These are phyloP conservation scores for Claviceps cyperi DNA, from an alignment of 2,329 filamentous ascomycete species.

Conservation along the genomic window DNA sequence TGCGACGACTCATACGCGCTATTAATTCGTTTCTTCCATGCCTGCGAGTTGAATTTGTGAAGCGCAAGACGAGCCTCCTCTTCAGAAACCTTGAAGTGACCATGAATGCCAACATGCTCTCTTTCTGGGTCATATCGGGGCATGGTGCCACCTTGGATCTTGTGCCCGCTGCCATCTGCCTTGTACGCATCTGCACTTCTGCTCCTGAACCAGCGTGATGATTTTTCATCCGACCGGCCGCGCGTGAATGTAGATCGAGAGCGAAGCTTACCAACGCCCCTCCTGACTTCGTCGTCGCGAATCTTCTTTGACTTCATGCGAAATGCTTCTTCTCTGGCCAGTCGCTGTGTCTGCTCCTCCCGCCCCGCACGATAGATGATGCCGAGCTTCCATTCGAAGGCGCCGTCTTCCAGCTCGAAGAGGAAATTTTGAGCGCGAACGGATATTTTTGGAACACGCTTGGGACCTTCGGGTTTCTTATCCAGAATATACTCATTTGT, in stretches of 20 bases:
- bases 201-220: conserved; percentile 31
- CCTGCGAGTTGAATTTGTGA: conserved; percentile 68
- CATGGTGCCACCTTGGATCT: conserved; percentile 25
- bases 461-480: conserved; percentile 75
- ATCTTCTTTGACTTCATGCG: conserved; percentile 75
- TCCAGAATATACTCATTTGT: conserved; percentile 78
- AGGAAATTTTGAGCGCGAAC: conserved; percentile 67
- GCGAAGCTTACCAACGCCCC: conserved; percentile 36
- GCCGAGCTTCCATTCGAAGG: conserved; percentile 94
- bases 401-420: conserved; percentile 89
- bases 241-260: conserved; percentile 37
- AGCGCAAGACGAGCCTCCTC: conserved; percentile 64
- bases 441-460: conserved; percentile 73
- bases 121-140: conserved; percentile 71
- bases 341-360: conserved; percentile 75
- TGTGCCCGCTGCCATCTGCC: conserved; percentile 16
- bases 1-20: conserved; percentile 54
- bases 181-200: conserved; percentile 37
- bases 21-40: conserved; percentile 87
- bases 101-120: conserved; percentile 49
- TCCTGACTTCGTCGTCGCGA: conserved; percentile 51
- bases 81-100: conserved; percentile 55
- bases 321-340: conserved; percentile 84
- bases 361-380: conserved; percentile 85
- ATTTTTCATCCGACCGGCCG: conserved; percentile 17